Evolutionary conservation across 164 flowering plant species (phyloP), one percentile per base, ranked within the genome.

Genomic region (Protea cynaroides): DNA sequence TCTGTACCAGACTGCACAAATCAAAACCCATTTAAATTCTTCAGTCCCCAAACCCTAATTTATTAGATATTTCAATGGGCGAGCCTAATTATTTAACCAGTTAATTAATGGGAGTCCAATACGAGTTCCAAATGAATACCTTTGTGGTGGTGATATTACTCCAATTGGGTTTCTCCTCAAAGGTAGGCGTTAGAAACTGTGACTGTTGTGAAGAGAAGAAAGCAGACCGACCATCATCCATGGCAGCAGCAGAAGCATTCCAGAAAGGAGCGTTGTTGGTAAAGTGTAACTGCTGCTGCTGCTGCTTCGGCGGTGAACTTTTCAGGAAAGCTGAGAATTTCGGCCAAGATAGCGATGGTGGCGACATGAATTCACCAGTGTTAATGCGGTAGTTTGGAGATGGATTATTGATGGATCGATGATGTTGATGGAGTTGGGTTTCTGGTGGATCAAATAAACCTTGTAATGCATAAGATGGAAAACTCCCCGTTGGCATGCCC

Each of bases 51-150:
- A 59, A 65, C 59, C 65, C 63, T 40, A 73, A n/a, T n/a, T n/a
- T n/a, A n/a, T n/a, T n/a, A n/a, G n/a, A n/a, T n/a, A n/a, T n/a
- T n/a, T n/a, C n/a, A n/a, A n/a, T n/a, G n/a, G n/a, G n/a, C n/a
- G n/a, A n/a, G n/a, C n/a, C n/a, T n/a, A n/a, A n/a, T n/a, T n/a
- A n/a, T n/a, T n/a, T n/a, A n/a, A n/a, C n/a, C n/a, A n/a, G n/a
- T n/a, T n/a, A n/a, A n/a, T n/a, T n/a, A n/a, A n/a, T n/a, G n/a
- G n/a, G n/a, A n/a, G n/a, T n/a, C n/a, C n/a, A n/a, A n/a, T n/a
- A n/a, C n/a, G n/a, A n/a, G n/a, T n/a, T n/a, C n/a, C n/a, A n/a
- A 36, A 8, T 21, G 46, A 18, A 54, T 83, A 83, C 89, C 89
- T 83, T 87, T 14, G 75, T 21, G 12, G 59, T 43, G 12, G 59